phyloP scores from a whole-genome alignment of 225 moss, liverwort and hornwort genomes.

The Neckera pumila region DNA sequence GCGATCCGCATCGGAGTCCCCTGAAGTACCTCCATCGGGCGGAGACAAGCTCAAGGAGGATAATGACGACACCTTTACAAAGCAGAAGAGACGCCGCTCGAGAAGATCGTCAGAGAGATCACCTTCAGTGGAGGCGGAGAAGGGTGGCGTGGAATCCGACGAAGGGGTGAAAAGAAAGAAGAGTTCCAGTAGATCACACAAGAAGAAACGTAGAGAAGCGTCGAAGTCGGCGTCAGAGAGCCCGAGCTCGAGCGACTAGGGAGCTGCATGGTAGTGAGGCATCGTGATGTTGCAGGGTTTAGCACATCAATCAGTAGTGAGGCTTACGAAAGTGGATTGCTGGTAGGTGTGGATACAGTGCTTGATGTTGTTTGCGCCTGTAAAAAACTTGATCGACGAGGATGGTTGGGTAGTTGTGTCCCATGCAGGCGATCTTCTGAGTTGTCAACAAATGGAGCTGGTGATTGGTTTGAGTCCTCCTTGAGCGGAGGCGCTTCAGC shows the following conservation, averaged over 20 bases:
- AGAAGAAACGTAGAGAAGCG: constrained; percentile 49
- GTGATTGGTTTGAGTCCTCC: background rate
- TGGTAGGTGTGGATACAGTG: constrained; percentile 26
- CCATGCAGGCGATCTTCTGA: constrained; percentile 49
- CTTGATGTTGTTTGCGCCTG: constrained; percentile 11
- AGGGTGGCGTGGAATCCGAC: constrained; percentile 29
- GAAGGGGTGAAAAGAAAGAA: constrained; percentile 37
- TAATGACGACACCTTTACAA: constrained; percentile 1
- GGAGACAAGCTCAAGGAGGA: constrained; percentile 25
- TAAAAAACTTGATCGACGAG: constrained; percentile 29
- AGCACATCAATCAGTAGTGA: background rate
- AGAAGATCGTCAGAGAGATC: constrained; percentile 35
- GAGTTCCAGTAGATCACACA: constrained; percentile 54
- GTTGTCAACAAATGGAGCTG: constrained; percentile 28
- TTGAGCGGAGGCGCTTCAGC: background rate
- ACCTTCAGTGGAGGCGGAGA: constrained; percentile 22
- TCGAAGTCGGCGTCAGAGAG: constrained; percentile 70
- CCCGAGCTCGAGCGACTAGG: constrained; percentile 74
- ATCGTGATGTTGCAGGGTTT: constrained; percentile 3
- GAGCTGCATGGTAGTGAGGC: background rate
- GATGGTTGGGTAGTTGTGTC: constrained; percentile 34
- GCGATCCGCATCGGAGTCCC: constrained; percentile 27
- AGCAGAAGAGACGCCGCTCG: constrained; percentile 52
- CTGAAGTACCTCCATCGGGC: constrained; percentile 25
- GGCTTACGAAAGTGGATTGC: constrained; percentile 9